phyloP scores from a whole-genome alignment of 805 yeast genomes.

The Yamadazyma takamatsuzukensis region DNA sequence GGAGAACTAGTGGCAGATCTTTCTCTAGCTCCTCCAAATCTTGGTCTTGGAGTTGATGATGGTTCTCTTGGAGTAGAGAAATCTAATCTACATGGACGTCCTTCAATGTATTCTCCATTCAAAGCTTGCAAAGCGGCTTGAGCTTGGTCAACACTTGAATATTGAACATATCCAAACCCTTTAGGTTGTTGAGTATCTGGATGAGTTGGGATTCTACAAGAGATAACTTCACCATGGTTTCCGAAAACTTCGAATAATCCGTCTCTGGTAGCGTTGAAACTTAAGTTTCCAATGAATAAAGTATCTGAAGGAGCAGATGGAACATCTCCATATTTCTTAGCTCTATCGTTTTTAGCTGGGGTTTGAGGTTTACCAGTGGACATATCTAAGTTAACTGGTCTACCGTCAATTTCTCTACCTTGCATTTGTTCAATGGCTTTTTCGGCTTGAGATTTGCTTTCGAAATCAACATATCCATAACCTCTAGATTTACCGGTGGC shows the following conservation, averaged over 20 bases:
- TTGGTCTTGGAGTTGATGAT: conserved; percentile 20
- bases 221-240: conserved; percentile 75
- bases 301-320: conserved; percentile 94
- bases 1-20: conserved; percentile 50
- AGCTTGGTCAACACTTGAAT: conserved; percentile 82
- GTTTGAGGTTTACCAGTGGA: conserved; percentile 77
- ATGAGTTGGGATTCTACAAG: conserved; percentile 95
- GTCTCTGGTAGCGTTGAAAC: conserved; percentile 87
- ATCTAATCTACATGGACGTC: conserved; percentile 93
- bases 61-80: conserved; percentile 85
- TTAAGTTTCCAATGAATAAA: conserved; percentile 90
- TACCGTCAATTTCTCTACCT: conserved; percentile 94
- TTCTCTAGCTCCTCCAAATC: conserved; percentile 42
- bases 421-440: conserved; percentile 81
- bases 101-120: conserved; percentile 85
- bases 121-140: conserved; percentile 79
- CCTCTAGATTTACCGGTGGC: conserved; percentile 93
- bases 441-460: conserved; percentile 70
- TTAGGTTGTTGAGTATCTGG: conserved; percentile 98
- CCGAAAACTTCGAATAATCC: conserved; percentile 68
- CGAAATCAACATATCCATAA: conserved; percentile 96
- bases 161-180: conserved; percentile 98
- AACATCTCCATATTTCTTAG: conserved; percentile 84
- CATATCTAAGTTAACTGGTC: conserved; percentile 91
- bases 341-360: conserved; percentile 67